These are phyloP conservation scores for Rosa hybrid DNA, from an alignment of 331 rosid species.

Conservation along the genomic window DNA sequence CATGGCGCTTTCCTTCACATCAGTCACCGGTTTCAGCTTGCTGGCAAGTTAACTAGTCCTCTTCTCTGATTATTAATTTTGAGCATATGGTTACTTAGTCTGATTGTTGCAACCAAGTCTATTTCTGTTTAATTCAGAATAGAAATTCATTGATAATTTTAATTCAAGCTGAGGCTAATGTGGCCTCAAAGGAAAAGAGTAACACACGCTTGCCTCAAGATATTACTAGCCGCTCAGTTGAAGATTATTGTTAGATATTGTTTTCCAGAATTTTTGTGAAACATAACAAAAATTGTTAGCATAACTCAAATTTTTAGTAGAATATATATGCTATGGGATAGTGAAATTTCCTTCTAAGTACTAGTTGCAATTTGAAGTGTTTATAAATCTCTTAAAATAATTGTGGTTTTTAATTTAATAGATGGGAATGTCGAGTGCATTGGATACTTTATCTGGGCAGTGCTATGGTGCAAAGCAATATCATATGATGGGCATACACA, in stretches of 20 bases:
- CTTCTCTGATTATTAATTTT: neutral
- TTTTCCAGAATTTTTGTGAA: neutral
- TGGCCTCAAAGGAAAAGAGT: neutral
- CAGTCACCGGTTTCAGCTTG: constrained; percentile 78
- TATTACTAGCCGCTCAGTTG: neutral
- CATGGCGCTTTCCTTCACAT: constrained; percentile 70
- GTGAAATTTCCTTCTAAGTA: neutral
- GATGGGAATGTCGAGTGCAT: constrained; percentile 80
- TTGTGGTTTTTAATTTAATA: constrained; percentile 15
- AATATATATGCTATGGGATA: neutral
- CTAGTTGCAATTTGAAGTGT: neutral
- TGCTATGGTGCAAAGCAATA: constrained; percentile 78
- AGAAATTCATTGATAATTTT: neutral
- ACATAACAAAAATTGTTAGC: neutral
- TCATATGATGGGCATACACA: constrained; percentile 61
- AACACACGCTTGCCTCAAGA: neutral
- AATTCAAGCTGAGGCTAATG: neutral
- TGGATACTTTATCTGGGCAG: constrained; percentile 81
- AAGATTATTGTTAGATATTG: neutral
- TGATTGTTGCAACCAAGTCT: neutral
- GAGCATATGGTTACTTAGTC: neutral
- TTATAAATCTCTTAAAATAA: neutral
- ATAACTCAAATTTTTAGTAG: neutral
- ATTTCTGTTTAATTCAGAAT: neutral
- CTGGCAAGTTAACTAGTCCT: constrained; percentile 41